Percentiles rank a stretch among this genome's conserved stretches.
phyloP scores from a whole-genome alignment of 345 rosid genomes.

The Excoecaria agallocha region DNA sequence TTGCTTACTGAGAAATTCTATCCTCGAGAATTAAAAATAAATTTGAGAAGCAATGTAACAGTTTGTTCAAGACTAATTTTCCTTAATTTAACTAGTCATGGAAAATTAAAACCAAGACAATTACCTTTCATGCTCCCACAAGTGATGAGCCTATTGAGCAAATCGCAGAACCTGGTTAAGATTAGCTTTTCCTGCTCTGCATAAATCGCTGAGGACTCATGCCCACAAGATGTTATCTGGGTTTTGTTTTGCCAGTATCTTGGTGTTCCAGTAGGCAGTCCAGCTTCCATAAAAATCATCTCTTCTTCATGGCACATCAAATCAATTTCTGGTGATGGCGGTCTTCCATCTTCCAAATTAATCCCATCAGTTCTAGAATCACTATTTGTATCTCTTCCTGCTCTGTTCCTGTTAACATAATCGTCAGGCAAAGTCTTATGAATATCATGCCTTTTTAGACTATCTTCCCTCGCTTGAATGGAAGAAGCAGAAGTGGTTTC shows the following conservation, averaged over 20 bases:
- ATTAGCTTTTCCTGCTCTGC: conserved; percentile 54
- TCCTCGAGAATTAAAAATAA: too few relatives aligned
- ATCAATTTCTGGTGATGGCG: conserved; percentile 52
- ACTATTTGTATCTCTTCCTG: conserved; percentile 23
- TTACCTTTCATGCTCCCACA: conserved; percentile 53
- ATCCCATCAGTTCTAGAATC: conserved; percentile 18
- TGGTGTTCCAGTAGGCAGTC: conserved; percentile 12
- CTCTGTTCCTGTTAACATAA: conserved; percentile 18
- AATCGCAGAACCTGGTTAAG: conserved; percentile 49
- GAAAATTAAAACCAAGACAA: conserved; percentile 10
- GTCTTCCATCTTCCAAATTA: conserved; percentile 24
- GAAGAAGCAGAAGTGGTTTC: conserved; percentile 24
- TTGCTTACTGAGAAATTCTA: too few relatives aligned
- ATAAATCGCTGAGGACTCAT: conserved; percentile 37
- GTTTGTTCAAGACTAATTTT: too few relatives aligned
- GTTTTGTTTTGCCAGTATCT: background rate
- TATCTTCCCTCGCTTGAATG: conserved; percentile 25
- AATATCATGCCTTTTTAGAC: conserved; percentile 22
- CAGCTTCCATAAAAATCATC: conserved; percentile 22
- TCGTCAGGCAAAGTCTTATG: conserved; percentile 25
- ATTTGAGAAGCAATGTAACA: too few relatives aligned
- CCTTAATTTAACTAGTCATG: background rate
- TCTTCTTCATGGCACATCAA: conserved; percentile 67
- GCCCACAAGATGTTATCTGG: conserved; percentile 14
- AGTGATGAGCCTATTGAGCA: conserved; percentile 46